Percentiles rank a stretch among this genome's conserved stretches.
Conservation (phyloP, 805 yeast genomes). For the Saccharomycopsis synnaedendra region DNA sequence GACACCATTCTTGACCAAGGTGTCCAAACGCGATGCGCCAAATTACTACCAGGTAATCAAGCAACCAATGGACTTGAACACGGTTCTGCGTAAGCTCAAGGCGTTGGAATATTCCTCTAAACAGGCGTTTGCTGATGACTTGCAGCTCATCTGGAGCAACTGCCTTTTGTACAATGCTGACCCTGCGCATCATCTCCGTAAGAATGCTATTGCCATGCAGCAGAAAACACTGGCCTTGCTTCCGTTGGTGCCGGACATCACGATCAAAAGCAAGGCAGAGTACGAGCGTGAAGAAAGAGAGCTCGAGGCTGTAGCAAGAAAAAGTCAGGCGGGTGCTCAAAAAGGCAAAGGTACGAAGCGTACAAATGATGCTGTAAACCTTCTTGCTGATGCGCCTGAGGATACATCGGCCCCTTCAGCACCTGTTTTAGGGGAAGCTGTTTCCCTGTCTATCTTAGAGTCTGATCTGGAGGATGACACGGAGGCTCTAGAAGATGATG, state of each 20-base stretch:
- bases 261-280: constrained; percentile 60
- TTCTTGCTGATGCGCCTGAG: not conserved
- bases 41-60: constrained; percentile 85
- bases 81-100: constrained; percentile 84
- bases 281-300: constrained; percentile 54
- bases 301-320: constrained; percentile 17
- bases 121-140: constrained; percentile 85
- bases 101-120: constrained; percentile 73
- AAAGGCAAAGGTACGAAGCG: constrained; percentile 28
- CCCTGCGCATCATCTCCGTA: constrained; percentile 82
- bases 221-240: constrained; percentile 66
- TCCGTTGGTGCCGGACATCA: constrained; percentile 85
- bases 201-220: constrained; percentile 94
- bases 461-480: constrained; percentile 27
- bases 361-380: constrained; percentile 20
- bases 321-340: not conserved
- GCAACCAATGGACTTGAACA: constrained; percentile 92
- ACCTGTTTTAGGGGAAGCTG: not conserved
- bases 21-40: constrained; percentile 97
- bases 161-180: constrained; percentile 90
- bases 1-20: constrained; percentile 89
- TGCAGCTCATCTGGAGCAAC: constrained; percentile 91
- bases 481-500: constrained; percentile 54
- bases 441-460: no score
- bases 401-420: not conserved